These are phyloP conservation scores for Daedaleopsis sinensis DNA, from an alignment of 768 basidiomycete genomes.

Conservation along the genomic window DNA sequence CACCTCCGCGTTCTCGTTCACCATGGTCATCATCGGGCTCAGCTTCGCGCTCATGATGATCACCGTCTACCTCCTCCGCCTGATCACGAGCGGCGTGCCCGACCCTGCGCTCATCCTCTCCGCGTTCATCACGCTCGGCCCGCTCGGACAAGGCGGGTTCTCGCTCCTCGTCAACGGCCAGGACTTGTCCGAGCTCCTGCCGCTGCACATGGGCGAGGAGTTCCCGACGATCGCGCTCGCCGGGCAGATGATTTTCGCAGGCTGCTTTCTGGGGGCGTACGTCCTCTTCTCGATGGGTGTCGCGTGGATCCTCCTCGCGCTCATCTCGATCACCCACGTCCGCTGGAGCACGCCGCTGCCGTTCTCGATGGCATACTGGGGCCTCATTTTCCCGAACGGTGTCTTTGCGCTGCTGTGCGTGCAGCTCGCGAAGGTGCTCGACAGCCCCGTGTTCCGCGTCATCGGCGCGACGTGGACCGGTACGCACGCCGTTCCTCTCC, in stretches of 20 bases:
- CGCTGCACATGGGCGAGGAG: constrained; percentile 31
- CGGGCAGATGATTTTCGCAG: constrained; percentile 46
- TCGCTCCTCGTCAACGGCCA: constrained; percentile 46
- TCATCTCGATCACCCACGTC: constrained; percentile 41
- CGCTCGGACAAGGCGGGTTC: constrained; percentile 55
- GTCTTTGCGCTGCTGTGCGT: constrained; percentile 54
- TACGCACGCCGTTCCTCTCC: constrained; percentile 28
- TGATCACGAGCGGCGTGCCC: constrained; percentile 45
- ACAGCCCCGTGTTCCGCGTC: constrained; percentile 52
- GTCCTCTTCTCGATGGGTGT: constrained; percentile 58
- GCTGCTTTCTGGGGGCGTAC: constrained; percentile 49
- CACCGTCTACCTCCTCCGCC: constrained; percentile 47
- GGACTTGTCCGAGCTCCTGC: constrained; percentile 38
- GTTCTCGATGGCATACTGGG: constrained; percentile 56
- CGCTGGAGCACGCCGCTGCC: constrained; percentile 34
- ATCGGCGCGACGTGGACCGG: constrained; percentile 58
- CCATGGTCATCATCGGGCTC: constrained; percentile 49
- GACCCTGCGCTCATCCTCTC: constrained; percentile 43
- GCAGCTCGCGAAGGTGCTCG: constrained; percentile 50
- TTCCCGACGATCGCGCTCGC: constrained; percentile 38
- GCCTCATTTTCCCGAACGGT: constrained; percentile 57
- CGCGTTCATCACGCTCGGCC: constrained; percentile 53
- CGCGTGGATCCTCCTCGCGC: constrained; percentile 50
- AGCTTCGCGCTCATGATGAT: constrained; percentile 52
- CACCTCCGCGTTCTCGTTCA: constrained; percentile 46